A percentile compares a stretch with the other conserved stretches of the same genome.
Conservation (phyloP, 148 eudicot genomes). For the Agrostemma githago region DNA sequence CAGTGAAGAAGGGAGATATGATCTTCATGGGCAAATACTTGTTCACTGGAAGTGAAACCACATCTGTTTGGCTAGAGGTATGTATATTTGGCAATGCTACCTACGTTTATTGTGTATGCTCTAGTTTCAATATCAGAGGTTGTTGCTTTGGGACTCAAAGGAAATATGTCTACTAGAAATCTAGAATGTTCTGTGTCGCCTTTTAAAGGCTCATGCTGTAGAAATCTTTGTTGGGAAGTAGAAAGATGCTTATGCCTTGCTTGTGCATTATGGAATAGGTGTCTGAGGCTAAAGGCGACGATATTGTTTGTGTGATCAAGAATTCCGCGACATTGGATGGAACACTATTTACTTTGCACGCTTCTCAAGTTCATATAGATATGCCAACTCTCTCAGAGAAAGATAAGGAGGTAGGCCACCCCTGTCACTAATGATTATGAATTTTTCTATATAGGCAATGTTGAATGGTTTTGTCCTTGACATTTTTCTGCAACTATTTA, state of each 20-base stretch:
- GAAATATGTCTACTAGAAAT: no score
- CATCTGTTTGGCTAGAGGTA: conserved; percentile 99
- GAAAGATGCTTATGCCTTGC: not conserved
- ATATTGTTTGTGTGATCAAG: conserved; percentile 72
- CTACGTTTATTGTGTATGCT: no score
- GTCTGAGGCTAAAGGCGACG: conserved; percentile 58
- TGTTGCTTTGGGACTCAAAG: no score
- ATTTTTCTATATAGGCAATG: not conserved
- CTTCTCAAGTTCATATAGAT: conserved; percentile 77
- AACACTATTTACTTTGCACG: conserved; percentile 75
- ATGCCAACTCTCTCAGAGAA: conserved; percentile 78
- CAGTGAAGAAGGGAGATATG: conserved; percentile 87
- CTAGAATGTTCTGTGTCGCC: no score
- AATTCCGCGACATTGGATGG: conserved; percentile 84
- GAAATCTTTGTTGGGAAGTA: no score
- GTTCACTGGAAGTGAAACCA: conserved; percentile 96
- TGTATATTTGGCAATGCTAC: conserved; percentile 17
- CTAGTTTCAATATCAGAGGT: no score
- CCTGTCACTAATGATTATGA: no score
- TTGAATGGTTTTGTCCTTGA: not conserved
- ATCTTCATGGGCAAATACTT: conserved; percentile 91
- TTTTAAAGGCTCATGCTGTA: no score
- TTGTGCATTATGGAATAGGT: conserved; percentile 47
- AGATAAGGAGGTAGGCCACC: conserved; percentile 65
- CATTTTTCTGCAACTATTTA: not conserved